Evolutionary conservation across 2,329 filamentous ascomycete species (phyloP), one percentile per base, ranked within the genome.

Genomic region (Monilinia vaccinii-corymbosi): DNA sequence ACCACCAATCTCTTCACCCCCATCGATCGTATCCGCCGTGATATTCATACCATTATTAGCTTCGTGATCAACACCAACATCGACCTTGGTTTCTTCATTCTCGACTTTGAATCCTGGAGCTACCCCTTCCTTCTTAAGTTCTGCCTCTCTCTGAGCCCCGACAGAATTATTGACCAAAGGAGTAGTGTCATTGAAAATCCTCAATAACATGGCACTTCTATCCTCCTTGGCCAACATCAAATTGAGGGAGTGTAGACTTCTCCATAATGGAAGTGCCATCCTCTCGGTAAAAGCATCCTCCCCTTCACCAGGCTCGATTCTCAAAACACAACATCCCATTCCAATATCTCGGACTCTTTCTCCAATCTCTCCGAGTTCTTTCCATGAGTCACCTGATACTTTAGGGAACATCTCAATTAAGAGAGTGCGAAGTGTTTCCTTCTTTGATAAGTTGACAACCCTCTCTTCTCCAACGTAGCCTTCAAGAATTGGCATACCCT

Each of bases 141-240:
- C 61, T 13, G 61, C 62, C 28, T 65, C 65, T 38, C 65, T 67
- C 38, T 71, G 65, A 9, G 55, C 61, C 1, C 66, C 67, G 44
- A 72, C 64, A 10, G 74, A 71, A 56, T 78, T 80, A 72, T 71
- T 95, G 64, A 96, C 81, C 51, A 96, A 79, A 4, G 90, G 90
- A 0, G 89, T 87, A 32, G 87, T 87, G 68, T 97, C 93, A 71
- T 97, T 95, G 77, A 87, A 99, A 62, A 99, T 79, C 25, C 94
- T 82, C 64, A 97, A 79, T 67, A 97, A 77, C 90, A 97, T 95
- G 1, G 94, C 94, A 28, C 85, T 87, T 18, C 94, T 84, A 66
- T 99, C 94, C 73, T 99, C 94, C 78, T 99, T 99, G 53, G 94
- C 93, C 70, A 99, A 79, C 94, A 99, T 99, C 58, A 99, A 82